Conservation (phyloP, 495 filamentous ascomycete genomes). For the Trichoderma parareesei region DNA sequence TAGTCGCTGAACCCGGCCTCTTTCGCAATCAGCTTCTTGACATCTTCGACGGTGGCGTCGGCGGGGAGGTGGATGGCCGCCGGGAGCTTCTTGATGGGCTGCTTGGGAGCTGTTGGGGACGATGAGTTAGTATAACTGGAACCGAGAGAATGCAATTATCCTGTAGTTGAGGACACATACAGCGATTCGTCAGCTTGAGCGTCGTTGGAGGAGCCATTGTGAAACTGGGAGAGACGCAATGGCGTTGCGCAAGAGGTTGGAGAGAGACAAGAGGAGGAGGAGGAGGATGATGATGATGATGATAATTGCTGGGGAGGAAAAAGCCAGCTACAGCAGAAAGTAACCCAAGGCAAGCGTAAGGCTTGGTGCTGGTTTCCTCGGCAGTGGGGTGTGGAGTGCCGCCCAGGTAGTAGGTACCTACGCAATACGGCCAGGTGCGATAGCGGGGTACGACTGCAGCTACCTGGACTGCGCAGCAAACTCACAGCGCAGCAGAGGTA, state of each 20-base stretch:
- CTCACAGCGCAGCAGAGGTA: neutral
- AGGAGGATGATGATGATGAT: neutral
- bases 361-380: neutral
- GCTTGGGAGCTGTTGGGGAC: constrained; percentile 28
- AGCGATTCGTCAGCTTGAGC: constrained; percentile 35
- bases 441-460: neutral
- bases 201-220: constrained; percentile 29
- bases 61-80: constrained; percentile 52
- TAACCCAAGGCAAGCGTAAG: neutral
- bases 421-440: neutral
- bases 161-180: neutral
- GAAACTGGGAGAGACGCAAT: neutral
- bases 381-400: neutral
- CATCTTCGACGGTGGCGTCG: constrained; percentile 53
- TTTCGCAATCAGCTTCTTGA: constrained; percentile 40
- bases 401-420: no score
- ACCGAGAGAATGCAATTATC: neutral
- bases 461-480: neutral
- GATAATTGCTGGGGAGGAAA: neutral
- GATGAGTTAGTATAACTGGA: neutral
- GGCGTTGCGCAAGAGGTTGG: neutral
- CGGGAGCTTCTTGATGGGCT: constrained; percentile 66
- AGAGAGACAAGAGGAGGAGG: neutral
- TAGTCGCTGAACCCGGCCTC: constrained; percentile 39
- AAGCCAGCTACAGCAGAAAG: neutral